Percentiles rank a stretch among this genome's conserved stretches.
Evolutionary conservation across 495 filamentous ascomycete species (phyloP).

Genomic region (Paragyromitra xinjiangensis): DNA sequence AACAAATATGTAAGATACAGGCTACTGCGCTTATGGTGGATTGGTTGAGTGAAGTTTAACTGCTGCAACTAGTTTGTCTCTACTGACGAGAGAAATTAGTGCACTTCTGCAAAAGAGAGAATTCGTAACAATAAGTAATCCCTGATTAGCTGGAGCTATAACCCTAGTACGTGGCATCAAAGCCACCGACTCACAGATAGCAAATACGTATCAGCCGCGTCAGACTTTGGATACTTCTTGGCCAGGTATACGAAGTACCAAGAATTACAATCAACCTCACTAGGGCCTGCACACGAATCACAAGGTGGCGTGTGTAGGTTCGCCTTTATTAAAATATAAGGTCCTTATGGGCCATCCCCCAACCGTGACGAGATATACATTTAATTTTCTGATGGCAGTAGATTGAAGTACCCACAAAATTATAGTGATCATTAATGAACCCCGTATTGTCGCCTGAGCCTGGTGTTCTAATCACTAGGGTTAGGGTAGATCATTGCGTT

Average conservation of each 20-base stretch:
- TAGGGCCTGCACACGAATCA: constrained; percentile 6
- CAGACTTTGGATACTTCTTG: constrained; percentile 16
- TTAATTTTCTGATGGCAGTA: neutral
- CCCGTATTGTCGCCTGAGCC: neutral
- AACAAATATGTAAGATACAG: neutral
- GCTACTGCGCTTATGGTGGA: neutral
- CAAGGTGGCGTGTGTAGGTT: neutral
- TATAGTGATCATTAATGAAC: neutral
- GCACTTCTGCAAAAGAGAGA: constrained; percentile 22
- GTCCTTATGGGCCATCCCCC: neutral
- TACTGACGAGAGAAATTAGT: constrained; percentile 8
- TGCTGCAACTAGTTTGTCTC: neutral
- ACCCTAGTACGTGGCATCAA: constrained; percentile 30
- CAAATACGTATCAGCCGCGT: constrained; percentile 21
- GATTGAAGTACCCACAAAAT: neutral
- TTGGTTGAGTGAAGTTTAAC: neutral
- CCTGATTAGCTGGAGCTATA: neutral
- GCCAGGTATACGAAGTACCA: neutral
- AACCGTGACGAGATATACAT: neutral
- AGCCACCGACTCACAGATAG: constrained; percentile 8
- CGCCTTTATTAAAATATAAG: neutral
- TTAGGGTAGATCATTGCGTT: constrained; percentile 4
- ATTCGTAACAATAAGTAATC: constrained; percentile 25
- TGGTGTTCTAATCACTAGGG: neutral
- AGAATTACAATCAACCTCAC: constrained; percentile 4